A percentile compares a stretch with the other conserved stretches of the same genome.
These are phyloP conservation scores for Rhizoclosmatium globosum DNA, from an alignment of 192 early-diverging fungal genomes.

Conservation along the genomic window DNA sequence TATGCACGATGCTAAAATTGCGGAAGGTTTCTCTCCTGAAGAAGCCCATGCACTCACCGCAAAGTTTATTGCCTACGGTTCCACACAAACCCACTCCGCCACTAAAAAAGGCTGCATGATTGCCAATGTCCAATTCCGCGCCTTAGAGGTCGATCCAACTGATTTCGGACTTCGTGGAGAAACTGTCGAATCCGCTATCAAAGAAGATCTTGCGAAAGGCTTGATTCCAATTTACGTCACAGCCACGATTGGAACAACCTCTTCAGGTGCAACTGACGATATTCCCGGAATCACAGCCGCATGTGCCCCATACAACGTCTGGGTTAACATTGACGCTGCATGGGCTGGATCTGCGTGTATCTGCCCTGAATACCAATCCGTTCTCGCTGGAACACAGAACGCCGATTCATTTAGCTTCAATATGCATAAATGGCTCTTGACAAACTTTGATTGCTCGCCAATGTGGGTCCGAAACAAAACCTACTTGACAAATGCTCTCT, in stretches of 20 bases:
- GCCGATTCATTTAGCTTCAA: constrained; percentile 72
- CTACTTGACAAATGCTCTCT: constrained; percentile 58
- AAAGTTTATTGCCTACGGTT: constrained; percentile 66
- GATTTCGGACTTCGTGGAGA: constrained; percentile 43
- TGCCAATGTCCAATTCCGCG: constrained; percentile 48
- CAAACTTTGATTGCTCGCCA: constrained; percentile 72
- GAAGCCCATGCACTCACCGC: constrained; percentile 31
- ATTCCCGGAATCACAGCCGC: constrained; percentile 61
- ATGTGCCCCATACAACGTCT: constrained; percentile 50
- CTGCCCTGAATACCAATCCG: constrained; percentile 65
- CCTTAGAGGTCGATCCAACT: constrained; percentile 51
- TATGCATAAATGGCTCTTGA: constrained; percentile 71
- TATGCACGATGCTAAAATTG: constrained; percentile 44
- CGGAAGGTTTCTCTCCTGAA: constrained; percentile 41
- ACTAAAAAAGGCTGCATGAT: constrained; percentile 64
- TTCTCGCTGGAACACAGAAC: constrained; percentile 55
- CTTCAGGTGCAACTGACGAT: constrained; percentile 63
- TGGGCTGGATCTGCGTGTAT: constrained; percentile 65
- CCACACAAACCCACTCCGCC: constrained; percentile 68
- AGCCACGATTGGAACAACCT: constrained; percentile 73
- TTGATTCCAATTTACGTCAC: constrained; percentile 71
- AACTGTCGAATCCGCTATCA: constrained; percentile 55
- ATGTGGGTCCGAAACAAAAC: constrained; percentile 61
- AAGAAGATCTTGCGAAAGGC: constrained; percentile 55
- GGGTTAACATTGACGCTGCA: constrained; percentile 74